These are phyloP conservation scores for Xylaria arbuscula DNA, from an alignment of 2,329 filamentous ascomycete species.

Conservation along the genomic window DNA sequence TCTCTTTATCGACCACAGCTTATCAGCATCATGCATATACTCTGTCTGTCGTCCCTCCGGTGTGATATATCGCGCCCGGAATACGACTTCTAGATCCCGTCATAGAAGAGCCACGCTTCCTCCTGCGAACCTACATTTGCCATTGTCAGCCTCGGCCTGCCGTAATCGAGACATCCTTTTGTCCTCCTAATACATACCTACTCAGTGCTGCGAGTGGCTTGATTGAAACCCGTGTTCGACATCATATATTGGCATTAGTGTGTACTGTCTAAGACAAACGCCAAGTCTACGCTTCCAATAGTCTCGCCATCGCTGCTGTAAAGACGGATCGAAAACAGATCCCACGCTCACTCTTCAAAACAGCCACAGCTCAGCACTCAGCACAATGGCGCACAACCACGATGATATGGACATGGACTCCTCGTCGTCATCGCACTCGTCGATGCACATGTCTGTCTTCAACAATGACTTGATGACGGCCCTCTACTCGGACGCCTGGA, in stretches of 20 bases:
- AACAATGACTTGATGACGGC: constrained; percentile 61
- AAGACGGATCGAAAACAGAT: neutral
- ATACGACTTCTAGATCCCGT: neutral
- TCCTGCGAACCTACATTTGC: neutral
- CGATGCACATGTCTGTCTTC: constrained; percentile 67
- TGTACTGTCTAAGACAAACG: neutral
- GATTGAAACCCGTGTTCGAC: too few relatives aligned
- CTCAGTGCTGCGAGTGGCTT: neutral
- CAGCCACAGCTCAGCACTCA: constrained; percentile 8
- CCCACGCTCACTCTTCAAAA: neutral
- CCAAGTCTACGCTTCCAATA: neutral
- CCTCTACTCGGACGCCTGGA: constrained; percentile 75
- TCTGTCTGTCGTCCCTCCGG: neutral
- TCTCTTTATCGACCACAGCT: neutral
- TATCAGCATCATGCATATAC: neutral
- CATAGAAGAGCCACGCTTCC: neutral
- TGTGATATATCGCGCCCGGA: neutral
- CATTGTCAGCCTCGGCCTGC: neutral
- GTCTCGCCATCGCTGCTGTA: neutral
- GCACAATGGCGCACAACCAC: constrained; percentile 32
- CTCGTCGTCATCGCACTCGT: constrained; percentile 35
- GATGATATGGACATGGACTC: constrained; percentile 46
- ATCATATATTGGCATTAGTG: neutral
- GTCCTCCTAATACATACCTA: neutral
- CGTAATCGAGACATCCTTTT: neutral